Evolutionary conservation across 2,329 filamentous ascomycete species (phyloP).

Genomic region (Ilyonectria sp.): DNA sequence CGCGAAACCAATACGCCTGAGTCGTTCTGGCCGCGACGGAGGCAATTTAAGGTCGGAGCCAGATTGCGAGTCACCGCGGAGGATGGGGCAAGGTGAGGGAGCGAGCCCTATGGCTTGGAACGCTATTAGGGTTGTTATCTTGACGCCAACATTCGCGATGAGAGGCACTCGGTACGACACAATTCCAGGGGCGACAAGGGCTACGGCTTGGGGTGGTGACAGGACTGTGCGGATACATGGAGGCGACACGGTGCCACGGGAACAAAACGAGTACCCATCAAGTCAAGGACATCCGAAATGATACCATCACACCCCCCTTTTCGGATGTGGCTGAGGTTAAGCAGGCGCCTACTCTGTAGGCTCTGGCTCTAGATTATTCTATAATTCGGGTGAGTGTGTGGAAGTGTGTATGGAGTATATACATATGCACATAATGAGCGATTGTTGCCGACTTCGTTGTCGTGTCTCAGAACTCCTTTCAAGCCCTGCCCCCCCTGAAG

Average conservation of each 20-base stretch:
- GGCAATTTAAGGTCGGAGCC: not conserved
- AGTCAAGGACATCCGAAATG: slow-evolving; percentile 28
- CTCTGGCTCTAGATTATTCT: slow-evolving; percentile 6
- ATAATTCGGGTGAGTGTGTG: slow-evolving; percentile 30
- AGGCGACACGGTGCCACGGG: slow-evolving; percentile 43
- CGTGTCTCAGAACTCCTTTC: slow-evolving; percentile 43
- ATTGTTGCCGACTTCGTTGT: slow-evolving; percentile 29
- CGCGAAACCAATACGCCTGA: slow-evolving; percentile 9
- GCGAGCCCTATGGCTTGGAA: not conserved
- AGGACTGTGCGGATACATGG: slow-evolving; percentile 39
- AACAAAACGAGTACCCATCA: slow-evolving; percentile 33
- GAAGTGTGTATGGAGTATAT: slow-evolving; percentile 30
- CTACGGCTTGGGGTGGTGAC: slow-evolving; percentile 33
- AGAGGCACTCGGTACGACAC: slow-evolving; percentile 9
- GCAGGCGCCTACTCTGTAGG: slow-evolving; percentile 18
- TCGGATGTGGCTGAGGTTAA: slow-evolving; percentile 17
- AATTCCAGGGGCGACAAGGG: slow-evolving; percentile 24
- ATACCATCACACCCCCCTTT: slow-evolving; percentile 42
- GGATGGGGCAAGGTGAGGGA: slow-evolving; percentile 7
- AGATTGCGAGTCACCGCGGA: not conserved
- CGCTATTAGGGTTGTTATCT: slow-evolving; percentile 25
- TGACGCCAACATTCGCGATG: slow-evolving; percentile 16
- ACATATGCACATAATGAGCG: slow-evolving; percentile 40
- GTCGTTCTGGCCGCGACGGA: slow-evolving; percentile 3
- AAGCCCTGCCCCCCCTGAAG: slow-evolving; percentile 11